Base-by-base conservation (phyloP, 441 rosid species). In the Cnidoscolus chayamansa region DNA sequence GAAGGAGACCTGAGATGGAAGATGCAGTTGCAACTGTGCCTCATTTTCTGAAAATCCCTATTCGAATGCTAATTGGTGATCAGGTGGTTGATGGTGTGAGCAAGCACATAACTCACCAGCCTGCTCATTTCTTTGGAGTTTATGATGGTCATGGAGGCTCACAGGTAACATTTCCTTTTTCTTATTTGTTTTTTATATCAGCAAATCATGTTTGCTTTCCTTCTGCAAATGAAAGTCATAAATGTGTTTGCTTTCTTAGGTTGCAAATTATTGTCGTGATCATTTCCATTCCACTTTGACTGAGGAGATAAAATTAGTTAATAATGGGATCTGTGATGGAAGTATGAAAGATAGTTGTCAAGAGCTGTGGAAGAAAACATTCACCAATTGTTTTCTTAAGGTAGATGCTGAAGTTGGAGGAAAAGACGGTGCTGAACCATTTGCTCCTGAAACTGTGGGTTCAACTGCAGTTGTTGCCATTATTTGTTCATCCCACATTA, bases 131-230 rank as follows among this genome's bases (percentile, higher is more conserved):
- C 73, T 90, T 88, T 25, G 97, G 94, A 54, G 97, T 90, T 57
- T 93, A 93, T 78, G 98, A 93, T 85, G 98, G 98, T 68, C 98
- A 93, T 75, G 98, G 98, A 76, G 97, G 98, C 60, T 78, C 83
- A 15, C 97, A 93, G 96, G 98, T 91, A 75, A 19, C 40, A 37
- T 79, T 49, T 20, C 59, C 30, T 67, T 63, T 4, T 63, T 30
- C 56, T 5, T 50, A 10, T 13, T 13, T 6, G 43, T 40, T 78
- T 63, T 73, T 37, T 49, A 57, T 47, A 57, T 45, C 13, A 12
- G 56, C 30, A 58, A 31, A 40, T 47, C 53, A 37, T 57, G 25
- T 45, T 8, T 37, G 51, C 35, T 69, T 31, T 63, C 43, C 47
- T 70, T 30, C 53, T 60, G 16, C 7, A 32, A 35, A 43, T 35